Percentiles rank a stretch among this genome's conserved stretches.
Evolutionary conservation across 352 stramenopile genomes (phyloP).

Genomic region (Phytophthora tubulina): DNA sequence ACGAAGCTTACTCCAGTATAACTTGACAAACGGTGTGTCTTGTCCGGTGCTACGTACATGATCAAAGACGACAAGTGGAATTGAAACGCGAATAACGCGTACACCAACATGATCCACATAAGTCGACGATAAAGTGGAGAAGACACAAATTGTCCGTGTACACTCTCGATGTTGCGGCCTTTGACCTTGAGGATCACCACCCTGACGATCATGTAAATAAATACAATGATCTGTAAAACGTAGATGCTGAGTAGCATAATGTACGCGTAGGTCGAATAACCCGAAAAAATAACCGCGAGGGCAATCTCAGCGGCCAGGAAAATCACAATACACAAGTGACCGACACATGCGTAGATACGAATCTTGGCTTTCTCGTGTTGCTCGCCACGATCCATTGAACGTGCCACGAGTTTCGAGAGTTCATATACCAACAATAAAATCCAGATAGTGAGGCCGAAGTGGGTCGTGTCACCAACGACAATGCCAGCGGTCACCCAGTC

Average conservation of each 20-base stretch:
- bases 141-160: constrained; percentile 53
- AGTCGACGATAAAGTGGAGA: constrained; percentile 59
- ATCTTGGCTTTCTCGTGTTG: constrained; percentile 46
- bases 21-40: constrained; percentile 19
- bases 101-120: constrained; percentile 59
- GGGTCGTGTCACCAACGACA: constrained; percentile 39
- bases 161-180: constrained; percentile 51
- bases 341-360: constrained; percentile 38
- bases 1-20: constrained; percentile 47
- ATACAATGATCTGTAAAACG: constrained; percentile 37
- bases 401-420: constrained; percentile 44
- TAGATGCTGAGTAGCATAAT: constrained; percentile 37
- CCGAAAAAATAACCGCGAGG: constrained; percentile 28
- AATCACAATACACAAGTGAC: constrained; percentile 27
- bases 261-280: constrained; percentile 48
- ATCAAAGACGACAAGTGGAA: constrained; percentile 60
- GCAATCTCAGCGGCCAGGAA: constrained; percentile 37
- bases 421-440: constrained; percentile 55
- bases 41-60: constrained; percentile 36
- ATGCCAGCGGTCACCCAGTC: constrained; percentile 42
- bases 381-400: constrained; percentile 52
- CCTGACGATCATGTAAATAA: constrained; percentile 45
- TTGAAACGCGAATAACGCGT: constrained; percentile 62
- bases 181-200: constrained; percentile 46
- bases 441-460: constrained; percentile 49